Evolutionary conservation across 2,329 filamentous ascomycete species (phyloP).

Genomic region (Dactylella cylindrospora): DNA sequence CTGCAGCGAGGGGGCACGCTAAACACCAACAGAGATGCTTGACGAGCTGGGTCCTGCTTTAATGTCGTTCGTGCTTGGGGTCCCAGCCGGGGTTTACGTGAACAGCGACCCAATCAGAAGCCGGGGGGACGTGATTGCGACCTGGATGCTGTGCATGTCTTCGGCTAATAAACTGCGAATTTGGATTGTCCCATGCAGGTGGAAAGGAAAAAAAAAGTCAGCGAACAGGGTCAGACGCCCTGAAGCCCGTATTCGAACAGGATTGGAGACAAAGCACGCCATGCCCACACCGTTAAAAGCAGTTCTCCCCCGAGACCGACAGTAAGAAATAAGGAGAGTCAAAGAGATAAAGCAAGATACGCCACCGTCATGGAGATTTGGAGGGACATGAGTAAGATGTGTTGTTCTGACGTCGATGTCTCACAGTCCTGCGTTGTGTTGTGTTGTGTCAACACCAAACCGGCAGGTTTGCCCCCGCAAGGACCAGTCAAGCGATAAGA

Average conservation of each 20-base stretch:
- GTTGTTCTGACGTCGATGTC: no score
- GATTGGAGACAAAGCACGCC: no score
- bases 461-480: neutral
- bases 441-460: no score
- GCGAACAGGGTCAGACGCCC: no score
- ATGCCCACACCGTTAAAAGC: no score
- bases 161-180: constrained; percentile 38
- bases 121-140: constrained; percentile 22
- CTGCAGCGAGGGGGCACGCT: neutral
- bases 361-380: no score
- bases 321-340: neutral
- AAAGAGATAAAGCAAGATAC: neutral
- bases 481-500: constrained; percentile 11
- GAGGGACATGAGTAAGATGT: no score
- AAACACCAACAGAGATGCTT: neutral
- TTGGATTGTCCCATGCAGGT: no score
- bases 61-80: neutral
- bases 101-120: constrained; percentile 26
- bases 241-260: no score
- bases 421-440: no score
- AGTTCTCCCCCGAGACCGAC: no score
- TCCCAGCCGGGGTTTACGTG: neutral
- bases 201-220: no score
- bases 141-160: constrained; percentile 22
- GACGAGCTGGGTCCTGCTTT: neutral